A percentile compares a stretch with the other conserved stretches of the same genome.
phyloP scores from a whole-genome alignment of 139 green algal genomes.

The Coelastrella sp. region DNA sequence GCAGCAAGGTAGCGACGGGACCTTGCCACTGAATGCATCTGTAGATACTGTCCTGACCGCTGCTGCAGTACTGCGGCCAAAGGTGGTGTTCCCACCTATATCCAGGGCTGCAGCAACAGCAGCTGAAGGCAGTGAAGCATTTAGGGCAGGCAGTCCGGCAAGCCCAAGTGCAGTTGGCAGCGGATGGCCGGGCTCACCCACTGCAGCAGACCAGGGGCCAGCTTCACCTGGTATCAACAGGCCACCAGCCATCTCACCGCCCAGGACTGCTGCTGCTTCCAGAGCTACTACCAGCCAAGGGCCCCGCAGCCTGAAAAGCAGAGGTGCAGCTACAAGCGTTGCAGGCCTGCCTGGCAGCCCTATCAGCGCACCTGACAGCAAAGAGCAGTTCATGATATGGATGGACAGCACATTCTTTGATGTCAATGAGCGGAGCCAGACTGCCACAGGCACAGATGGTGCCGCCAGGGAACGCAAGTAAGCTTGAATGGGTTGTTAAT shows the following conservation, averaged over 20 bases:
- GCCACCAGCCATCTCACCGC: background rate
- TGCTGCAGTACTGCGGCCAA: constrained; percentile 34
- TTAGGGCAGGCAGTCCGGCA: constrained; percentile 2
- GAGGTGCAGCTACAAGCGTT: constrained; percentile 25
- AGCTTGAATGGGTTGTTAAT: too few species aligned
- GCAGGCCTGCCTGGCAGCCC: constrained; percentile 44
- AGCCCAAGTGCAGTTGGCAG: background rate
- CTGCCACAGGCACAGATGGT: background rate
- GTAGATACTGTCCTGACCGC: constrained; percentile 24
- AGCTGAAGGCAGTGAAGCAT: background rate
- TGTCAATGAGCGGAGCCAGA: background rate
- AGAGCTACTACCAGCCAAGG: background rate
- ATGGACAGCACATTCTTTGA: constrained; percentile 70
- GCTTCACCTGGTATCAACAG: background rate
- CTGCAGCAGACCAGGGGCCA: background rate
- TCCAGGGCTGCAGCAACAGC: background rate
- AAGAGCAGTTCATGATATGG: constrained; percentile 67
- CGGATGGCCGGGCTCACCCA: background rate
- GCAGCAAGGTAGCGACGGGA: too few species aligned
- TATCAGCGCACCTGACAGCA: constrained; percentile 1
- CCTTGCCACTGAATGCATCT: background rate
- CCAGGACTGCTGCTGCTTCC: background rate
- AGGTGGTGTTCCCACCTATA: constrained; percentile 73
- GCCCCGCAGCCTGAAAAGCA: constrained; percentile 25
- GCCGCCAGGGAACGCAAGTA: background rate